Conservation (phyloP, 805 yeast species). For the Ogataea parapolymorpha region DNA sequence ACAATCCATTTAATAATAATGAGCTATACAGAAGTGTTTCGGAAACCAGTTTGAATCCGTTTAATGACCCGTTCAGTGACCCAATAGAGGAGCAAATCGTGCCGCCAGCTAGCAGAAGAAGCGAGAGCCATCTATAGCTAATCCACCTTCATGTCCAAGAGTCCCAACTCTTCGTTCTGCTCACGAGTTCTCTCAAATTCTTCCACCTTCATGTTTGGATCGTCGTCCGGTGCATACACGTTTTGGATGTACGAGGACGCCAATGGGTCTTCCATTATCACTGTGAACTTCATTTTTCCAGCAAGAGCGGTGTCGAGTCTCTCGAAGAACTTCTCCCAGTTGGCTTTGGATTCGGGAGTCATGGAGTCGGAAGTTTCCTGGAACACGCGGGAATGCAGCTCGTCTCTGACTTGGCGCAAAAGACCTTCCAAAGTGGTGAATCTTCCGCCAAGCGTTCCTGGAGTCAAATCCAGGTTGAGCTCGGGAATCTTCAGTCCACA, state of each 20-base stretch:
- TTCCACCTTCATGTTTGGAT: constrained; percentile 91
- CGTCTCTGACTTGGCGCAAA: constrained; percentile 83
- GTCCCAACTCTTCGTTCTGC: constrained; percentile 90
- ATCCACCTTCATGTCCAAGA: constrained; percentile 45
- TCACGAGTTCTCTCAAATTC: constrained; percentile 86
- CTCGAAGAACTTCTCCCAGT: constrained; percentile 80
- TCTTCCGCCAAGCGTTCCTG: constrained; percentile 97
- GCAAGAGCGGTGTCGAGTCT: constrained; percentile 72
- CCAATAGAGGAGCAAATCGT: constrained; percentile 2
- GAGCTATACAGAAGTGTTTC: constrained; percentile 26
- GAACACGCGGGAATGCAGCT: constrained; percentile 80
- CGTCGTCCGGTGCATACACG: constrained; percentile 97
- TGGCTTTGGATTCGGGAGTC: constrained; percentile 70
- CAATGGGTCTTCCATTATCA: constrained; percentile 89
- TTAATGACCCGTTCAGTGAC: constrained; percentile 14
- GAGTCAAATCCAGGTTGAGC: constrained; percentile 81
- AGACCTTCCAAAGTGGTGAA: constrained; percentile 97
- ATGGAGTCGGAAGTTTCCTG: constrained; percentile 87
- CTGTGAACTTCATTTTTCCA: constrained; percentile 80
- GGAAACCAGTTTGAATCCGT: constrained; percentile 28
- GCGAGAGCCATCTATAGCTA: neutral
- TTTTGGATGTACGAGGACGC: constrained; percentile 95
- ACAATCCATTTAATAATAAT: constrained; percentile 21
- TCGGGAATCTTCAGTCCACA: constrained; percentile 87
- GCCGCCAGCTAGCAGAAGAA: neutral